Evolutionary conservation across 1,284 basidiomycete species (phyloP), one percentile per base, ranked within the genome.

Genomic region (Tremellales sp.): DNA sequence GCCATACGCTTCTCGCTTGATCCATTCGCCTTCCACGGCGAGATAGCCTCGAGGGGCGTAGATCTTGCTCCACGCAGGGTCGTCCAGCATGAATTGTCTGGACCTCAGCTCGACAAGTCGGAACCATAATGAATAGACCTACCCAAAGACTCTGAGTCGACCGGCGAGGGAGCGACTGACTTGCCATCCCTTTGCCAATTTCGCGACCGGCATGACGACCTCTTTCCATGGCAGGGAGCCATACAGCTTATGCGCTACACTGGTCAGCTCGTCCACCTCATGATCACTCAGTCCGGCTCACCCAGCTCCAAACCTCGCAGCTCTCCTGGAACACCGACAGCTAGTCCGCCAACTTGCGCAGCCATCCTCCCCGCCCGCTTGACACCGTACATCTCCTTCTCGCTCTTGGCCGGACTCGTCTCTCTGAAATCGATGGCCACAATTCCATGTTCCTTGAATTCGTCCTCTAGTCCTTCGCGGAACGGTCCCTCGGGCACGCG

Each of bases 371-470:
- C 92, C 55, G 79, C 81, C 46, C 64, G 75, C 13, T 86, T 78
- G 3, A 76, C 70, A 6, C 64, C 61, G 61, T 83, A 96, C 90
- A 96, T 96, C 8, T 82, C 82, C 43, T 77, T 72, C 60, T 85
- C 84, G 2, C 89, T 77, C 37, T 80, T 71, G 0, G 79, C 80
- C 0, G 93, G 90, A 0, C 87, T 88, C 0, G 82, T 85, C 72
- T 97, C 93, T 40, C 93, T 81, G 69, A 91, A 97, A 75, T 96
- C 88, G 48, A 97, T 80, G 3, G 83, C 83, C 68, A 85, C 23
- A 8, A 64, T 54, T 7, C 54, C 51, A 13, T 48, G 42, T 13
- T 54, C 52, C 21, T 41, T 52, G 23, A 47, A 22, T 26, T 40
- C 42, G 11, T 44, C 45, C 12, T 43, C 24, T 3, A 45, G 25